A percentile compares a stretch with the other conserved stretches of the same genome.
Conservation (phyloP, 202 grass and related monocot species). For the Brachypodium distachyon region DNA sequence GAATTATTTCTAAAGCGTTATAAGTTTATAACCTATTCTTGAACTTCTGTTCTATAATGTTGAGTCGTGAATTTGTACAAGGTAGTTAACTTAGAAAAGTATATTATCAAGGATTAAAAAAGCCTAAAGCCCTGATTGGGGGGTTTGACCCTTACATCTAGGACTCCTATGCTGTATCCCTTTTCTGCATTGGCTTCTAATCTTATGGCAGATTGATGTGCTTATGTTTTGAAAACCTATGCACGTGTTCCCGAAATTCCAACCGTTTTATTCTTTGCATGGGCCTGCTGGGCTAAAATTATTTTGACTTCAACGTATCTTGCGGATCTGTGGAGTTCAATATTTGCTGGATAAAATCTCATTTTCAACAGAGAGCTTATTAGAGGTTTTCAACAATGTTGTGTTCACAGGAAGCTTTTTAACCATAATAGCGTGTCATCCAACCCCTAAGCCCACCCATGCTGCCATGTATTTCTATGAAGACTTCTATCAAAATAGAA, state of each 20-base stretch:
- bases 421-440: too few species aligned
- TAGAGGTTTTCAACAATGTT: background rate
- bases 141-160: background rate
- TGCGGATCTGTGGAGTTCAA: background rate
- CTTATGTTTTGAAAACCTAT: background rate
- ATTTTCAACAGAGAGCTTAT: background rate
- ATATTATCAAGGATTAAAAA: background rate
- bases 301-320: background rate
- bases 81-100: background rate
- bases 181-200: background rate
- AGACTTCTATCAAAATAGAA: background rate
- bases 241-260: background rate
- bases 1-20: background rate
- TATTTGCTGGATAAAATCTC: background rate
- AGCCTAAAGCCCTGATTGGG: background rate
- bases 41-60: background rate
- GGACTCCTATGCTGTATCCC: background rate
- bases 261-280: background rate
- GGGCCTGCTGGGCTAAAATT: background rate
- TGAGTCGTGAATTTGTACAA: background rate
- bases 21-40: background rate
- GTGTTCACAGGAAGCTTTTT: background rate
- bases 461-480: background rate
- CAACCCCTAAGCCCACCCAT: background rate
- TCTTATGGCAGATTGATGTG: background rate